A percentile compares a stretch with the other conserved stretches of the same genome.
Conservation (phyloP, 2,329 filamentous ascomycete species). For the Penicillium sclerotiorum region DNA sequence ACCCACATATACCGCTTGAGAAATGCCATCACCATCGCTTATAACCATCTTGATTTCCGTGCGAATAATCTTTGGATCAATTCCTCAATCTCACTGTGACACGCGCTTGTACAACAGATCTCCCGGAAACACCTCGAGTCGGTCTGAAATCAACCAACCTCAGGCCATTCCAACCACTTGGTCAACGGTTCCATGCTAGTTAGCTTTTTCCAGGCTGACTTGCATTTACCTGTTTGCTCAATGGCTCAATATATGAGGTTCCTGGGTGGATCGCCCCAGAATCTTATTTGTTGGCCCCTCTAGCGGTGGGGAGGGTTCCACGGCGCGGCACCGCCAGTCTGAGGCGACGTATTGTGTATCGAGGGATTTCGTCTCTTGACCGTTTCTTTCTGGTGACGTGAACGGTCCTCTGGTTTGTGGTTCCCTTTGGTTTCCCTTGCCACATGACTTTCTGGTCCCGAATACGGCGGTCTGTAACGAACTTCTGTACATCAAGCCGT, state of each 20-base stretch:
- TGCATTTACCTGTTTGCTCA: not conserved
- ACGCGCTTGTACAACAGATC: slow-evolving; percentile 24
- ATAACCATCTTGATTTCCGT: not conserved
- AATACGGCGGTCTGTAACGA: too few relatives aligned
- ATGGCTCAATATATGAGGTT: not conserved
- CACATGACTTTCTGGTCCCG: too few relatives aligned
- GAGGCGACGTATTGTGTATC: too few relatives aligned
- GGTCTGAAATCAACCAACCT: slow-evolving; percentile 11
- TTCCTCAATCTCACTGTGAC: slow-evolving; percentile 26
- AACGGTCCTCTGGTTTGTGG: too few relatives aligned
- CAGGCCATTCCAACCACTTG: slow-evolving; percentile 13
- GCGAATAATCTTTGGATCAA: not conserved
- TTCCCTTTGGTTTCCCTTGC: not conserved
- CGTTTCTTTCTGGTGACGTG: not conserved
- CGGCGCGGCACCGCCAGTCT: not conserved
- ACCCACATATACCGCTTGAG: not conserved
- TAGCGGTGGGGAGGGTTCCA: not conserved
- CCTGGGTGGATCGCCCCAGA: not conserved
- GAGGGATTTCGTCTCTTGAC: not conserved
- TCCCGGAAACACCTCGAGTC: slow-evolving; percentile 6
- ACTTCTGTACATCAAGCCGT: too few relatives aligned
- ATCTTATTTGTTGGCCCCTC: slow-evolving; percentile 3
- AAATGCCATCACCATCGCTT: not conserved
- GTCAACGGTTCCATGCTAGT: slow-evolving; percentile 2
- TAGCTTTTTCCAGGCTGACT: slow-evolving; percentile 9